phyloP scores from a whole-genome alignment of 352 stramenopile genomes.

The Globisporangium irregulare region DNA sequence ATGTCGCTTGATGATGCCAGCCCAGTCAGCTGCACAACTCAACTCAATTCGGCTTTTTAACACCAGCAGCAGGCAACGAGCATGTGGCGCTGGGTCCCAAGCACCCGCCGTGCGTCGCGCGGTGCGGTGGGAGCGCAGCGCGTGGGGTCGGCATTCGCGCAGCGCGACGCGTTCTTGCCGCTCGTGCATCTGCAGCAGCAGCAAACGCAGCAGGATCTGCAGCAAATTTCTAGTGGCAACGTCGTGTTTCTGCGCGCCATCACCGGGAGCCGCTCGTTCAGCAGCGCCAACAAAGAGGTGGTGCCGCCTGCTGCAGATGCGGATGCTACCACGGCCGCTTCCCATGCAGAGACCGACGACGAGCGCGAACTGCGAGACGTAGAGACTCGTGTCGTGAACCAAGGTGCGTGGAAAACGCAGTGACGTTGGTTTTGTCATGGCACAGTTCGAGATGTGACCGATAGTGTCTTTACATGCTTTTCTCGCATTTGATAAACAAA shows the following conservation, averaged over 20 bases:
- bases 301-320: not conserved
- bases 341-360: not conserved
- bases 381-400: slow-evolving; percentile 4
- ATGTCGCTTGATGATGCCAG: slow-evolving; percentile 10
- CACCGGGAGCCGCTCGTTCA: slow-evolving; percentile 1
- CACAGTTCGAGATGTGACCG: not conserved
- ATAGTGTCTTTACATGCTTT: not conserved
- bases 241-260: not conserved
- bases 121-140: slow-evolving; percentile 2
- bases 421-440: not conserved
- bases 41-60: slow-evolving; percentile 8
- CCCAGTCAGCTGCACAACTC: not conserved
- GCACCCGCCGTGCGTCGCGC: slow-evolving; percentile 1
- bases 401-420: not conserved
- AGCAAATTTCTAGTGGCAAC: not conserved
- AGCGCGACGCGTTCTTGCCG: not conserved
- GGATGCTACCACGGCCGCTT: not conserved
- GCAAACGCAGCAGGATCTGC: not conserved
- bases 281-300: slow-evolving; percentile 2
- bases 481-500: slow-evolving; percentile 12
- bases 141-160: not conserved
- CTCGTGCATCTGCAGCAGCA: slow-evolving; percentile 9
- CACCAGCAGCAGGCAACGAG: not conserved
- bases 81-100: slow-evolving; percentile 14
- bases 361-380: not conserved